Evolutionary conservation across 768 basidiomycete species (phyloP).

Genomic region (Lactarius indigo): DNA sequence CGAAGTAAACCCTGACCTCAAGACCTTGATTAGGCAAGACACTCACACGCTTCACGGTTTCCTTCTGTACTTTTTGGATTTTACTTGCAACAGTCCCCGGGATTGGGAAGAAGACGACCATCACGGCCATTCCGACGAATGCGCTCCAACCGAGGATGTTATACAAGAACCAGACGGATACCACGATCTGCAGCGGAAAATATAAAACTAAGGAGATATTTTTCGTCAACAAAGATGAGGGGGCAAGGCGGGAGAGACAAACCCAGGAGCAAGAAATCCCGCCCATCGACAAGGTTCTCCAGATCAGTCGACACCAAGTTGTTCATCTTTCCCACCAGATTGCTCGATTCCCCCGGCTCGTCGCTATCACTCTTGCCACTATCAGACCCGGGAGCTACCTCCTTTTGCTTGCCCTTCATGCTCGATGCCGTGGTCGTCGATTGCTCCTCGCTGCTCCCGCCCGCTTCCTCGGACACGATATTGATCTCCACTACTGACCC

Average conservation of each 20-base stretch:
- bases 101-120: conserved; percentile 40
- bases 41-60: conserved; percentile 40
- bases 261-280: conserved; percentile 28
- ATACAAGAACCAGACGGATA: conserved; percentile 43
- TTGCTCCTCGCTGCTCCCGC: conserved; percentile 22
- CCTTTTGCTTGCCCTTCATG: conserved; percentile 25
- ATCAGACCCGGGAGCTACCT: not conserved
- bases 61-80: conserved; percentile 36
- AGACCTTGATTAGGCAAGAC: not conserved
- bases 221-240: not conserved
- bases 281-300: conserved; percentile 30
- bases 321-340: conserved; percentile 72
- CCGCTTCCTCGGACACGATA: not conserved
- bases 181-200: conserved; percentile 39
- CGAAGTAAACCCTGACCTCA: not conserved
- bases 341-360: conserved; percentile 31
- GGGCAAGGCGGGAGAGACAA: not conserved
- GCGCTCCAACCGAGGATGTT: conserved; percentile 50
- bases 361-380: conserved; percentile 1
- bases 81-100: conserved; percentile 40
- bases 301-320: conserved; percentile 71
- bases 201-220: conserved; percentile 30
- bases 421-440: conserved; percentile 16
- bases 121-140: conserved; percentile 40
- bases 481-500: conserved; percentile 25